phyloP scores from a whole-genome alignment of 73 alveolate genomes.

The Breviolum minutum region DNA sequence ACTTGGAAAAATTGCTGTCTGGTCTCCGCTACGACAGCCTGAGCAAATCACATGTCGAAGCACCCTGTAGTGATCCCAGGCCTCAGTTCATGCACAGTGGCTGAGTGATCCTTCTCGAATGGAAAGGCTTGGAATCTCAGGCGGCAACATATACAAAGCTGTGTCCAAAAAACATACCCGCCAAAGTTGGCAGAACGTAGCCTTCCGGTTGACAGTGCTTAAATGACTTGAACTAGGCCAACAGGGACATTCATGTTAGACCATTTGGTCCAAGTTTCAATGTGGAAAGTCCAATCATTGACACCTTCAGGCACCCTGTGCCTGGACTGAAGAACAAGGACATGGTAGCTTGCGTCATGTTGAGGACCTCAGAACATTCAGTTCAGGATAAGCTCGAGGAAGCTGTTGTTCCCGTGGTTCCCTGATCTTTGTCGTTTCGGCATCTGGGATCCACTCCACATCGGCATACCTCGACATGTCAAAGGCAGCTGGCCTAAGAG shows the following conservation, averaged over 20 bases:
- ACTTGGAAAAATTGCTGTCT: neutral
- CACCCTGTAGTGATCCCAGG: slow-evolving; percentile 92
- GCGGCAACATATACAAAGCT: slow-evolving; percentile 2
- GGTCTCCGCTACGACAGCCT: neutral
- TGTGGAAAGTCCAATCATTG: no score
- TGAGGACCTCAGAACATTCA: slow-evolving; percentile 27
- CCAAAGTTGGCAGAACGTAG: slow-evolving; percentile 45
- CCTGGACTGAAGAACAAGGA: slow-evolving; percentile 78
- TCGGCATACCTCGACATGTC: slow-evolving; percentile 86
- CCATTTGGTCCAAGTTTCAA: no score
- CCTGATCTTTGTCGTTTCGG: neutral
- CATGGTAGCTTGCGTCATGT: slow-evolving; percentile 93
- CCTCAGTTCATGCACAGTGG: neutral
- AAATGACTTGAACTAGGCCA: no score
- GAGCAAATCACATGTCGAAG: slow-evolving; percentile 59
- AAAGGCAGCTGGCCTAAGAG: slow-evolving; percentile 30
- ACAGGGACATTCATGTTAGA: no score
- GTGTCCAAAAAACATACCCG: slow-evolving; percentile 45
- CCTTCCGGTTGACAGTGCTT: neutral
- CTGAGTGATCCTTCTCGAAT: neutral
- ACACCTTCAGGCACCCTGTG: neutral
- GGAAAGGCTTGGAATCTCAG: neutral
- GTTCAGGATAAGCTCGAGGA: neutral
- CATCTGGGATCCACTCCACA: slow-evolving; percentile 20
- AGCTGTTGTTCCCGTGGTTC: neutral